Evolutionary conservation across 2,329 filamentous ascomycete species (phyloP), one percentile per base, ranked within the genome.

Genomic region (Hypoxylon sp.): DNA sequence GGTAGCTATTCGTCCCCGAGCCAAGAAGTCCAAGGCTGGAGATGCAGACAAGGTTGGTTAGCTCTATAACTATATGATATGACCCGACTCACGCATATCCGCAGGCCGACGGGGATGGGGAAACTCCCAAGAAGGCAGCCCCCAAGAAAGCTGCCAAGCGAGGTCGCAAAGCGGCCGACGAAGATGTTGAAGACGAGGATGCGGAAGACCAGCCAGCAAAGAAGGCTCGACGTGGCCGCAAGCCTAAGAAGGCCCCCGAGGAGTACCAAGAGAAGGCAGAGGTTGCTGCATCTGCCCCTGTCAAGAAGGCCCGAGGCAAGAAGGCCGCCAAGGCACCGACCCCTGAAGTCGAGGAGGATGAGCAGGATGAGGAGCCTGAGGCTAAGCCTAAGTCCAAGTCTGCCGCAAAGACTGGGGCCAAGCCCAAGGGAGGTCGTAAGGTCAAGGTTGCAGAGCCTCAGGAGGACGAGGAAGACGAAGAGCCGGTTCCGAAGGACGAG

Each of bases 1-100:
- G 67, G 82, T 78, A 57, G 88, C 89, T 20, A 90, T 89, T 69
- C 86, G 85, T 55, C 72, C 77, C 17, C 72, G 71, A 31, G 69
- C 71, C 26, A 73, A 71, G 62, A 75, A 73, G 53, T 64, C 69
- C 47, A 74, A 74, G 64, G 63, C 72, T 8, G 38, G 6, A 33
- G 70, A 72, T 23, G 69, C 69, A 6, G 72, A 76, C 5, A 72
- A 75, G 43, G 70, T 70, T 15, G 10, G 3, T 27, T 20, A 5
- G 42, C 5, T 46, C 18, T 48, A 5, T 20, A 4, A 46, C 18
- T 46, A 7, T 23, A 48, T 4, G 20, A 11, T 42, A 23, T n/a
- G n/a, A n/a, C n/a, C n/a, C n/a, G n/a, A 27, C 46, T 65, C 20
- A 64, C 40, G 37, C 18, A 18, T 11, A 27, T 55, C 13, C 21